phyloP scores from a whole-genome alignment of 352 stramenopile genomes.

The Phytophthora pseudosyringae region DNA sequence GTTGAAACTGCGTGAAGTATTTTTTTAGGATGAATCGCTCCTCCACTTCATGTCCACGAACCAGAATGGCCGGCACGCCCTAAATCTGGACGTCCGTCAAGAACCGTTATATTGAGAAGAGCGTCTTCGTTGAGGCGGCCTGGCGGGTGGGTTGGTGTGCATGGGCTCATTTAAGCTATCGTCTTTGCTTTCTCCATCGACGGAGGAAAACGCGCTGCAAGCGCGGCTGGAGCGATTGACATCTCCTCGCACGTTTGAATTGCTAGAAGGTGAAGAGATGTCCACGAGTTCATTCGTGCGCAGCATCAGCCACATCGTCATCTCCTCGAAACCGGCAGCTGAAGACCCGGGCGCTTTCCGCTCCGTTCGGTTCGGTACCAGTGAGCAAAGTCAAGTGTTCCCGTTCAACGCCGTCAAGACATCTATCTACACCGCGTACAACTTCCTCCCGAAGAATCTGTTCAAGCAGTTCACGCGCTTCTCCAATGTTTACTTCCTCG shows the following conservation, averaged over 20 bases:
- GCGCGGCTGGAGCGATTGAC: constrained; percentile 15
- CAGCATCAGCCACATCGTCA: constrained; percentile 32
- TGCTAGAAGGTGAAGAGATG: constrained; percentile 20
- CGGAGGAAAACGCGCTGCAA: constrained; percentile 17
- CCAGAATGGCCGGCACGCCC: constrained; percentile 1
- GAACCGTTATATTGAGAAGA: constrained; percentile 18
- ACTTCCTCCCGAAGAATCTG: constrained; percentile 73
- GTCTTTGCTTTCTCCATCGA: constrained; percentile 16
- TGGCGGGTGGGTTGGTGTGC: not conserved
- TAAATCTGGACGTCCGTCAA: constrained; percentile 17
- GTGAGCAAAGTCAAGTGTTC: constrained; percentile 32
- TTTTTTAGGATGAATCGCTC: not conserved
- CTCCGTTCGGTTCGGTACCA: constrained; percentile 35
- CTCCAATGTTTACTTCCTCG: constrained; percentile 92
- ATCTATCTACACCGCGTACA: constrained; percentile 64
- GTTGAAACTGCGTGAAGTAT: too few species aligned
- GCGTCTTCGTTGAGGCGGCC: not conserved
- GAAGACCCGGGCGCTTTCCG: constrained; percentile 24
- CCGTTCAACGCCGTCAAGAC: constrained; percentile 62
- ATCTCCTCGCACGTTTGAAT: constrained; percentile 11
- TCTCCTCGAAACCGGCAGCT: constrained; percentile 16
- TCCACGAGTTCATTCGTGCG: constrained; percentile 14
- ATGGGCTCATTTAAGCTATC: constrained; percentile 25
- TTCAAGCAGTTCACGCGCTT: constrained; percentile 87
- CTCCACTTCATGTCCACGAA: not conserved